Evolutionary conservation across 179 eudicot genomes (phyloP), one percentile per base, ranked within the genome.

Genomic region (Amaranthus tricolor): DNA sequence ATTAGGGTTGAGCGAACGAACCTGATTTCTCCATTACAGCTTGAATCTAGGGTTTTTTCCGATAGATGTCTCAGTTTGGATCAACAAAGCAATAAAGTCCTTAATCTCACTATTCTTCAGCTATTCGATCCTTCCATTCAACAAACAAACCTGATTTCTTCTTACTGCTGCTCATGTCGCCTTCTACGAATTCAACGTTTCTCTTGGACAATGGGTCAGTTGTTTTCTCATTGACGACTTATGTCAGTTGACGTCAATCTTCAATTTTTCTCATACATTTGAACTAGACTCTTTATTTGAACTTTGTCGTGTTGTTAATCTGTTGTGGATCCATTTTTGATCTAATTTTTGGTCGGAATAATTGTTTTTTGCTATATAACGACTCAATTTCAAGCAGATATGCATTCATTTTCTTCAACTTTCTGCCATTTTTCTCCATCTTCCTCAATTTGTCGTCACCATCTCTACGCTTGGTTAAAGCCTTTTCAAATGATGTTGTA

Each of bases 81-180:
- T 79, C 89, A 91, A 72, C 84, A 88, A 77, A 85, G 91, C 79
- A 91, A 95, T 1, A 93, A 93, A 75, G 68, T 86, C 57, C 96
- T 93, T 3, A 93, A 93, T 81, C 79, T 93, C 62, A 93, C 98
- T 7, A 97, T 93, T 77, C 89, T 93, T 45, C 98, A 91, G 70
- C 85, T 94, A 49, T 88, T 89, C 45, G 98, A 93, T 84, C 93
- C 91, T 44, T 83, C 74, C 40, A 88, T 93, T 52, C 90, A 88
- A 66, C 91, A 91, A 73, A 93, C n/a, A n/a, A n/a, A n/a, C n/a
- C n/a, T n/a, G n/a, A n/a, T n/a, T 93, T 81, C 89, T 93, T 68
- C 84, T 91, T 74, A 93, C 97, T 58, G 93, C 97, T 58, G 93
- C 97, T 74, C 98, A 93, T 74, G 98, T 93, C 75, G 89, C 94